Evolutionary conservation across 768 basidiomycete species (phyloP), one percentile per base, ranked within the genome.

Genomic region (Boletus tomentosulus): DNA sequence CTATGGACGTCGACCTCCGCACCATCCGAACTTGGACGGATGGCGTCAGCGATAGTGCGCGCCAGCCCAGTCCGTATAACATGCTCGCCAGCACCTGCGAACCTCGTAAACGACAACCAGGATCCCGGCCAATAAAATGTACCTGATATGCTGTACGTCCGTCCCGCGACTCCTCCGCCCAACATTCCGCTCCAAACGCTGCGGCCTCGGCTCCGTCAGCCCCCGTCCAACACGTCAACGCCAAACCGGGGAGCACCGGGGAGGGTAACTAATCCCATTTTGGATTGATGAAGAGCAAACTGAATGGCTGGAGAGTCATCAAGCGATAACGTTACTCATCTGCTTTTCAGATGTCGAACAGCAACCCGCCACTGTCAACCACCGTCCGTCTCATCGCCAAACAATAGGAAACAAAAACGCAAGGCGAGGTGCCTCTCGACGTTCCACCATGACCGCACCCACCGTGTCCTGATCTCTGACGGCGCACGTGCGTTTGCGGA

Each of bases 391-490:
- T 35, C 24, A 27, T 24, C 13, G 19, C 24, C n/a, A 15, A 4
- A 15, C 28, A 15, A n/a, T 8, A 24, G 13, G 6, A 28, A 35
- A 22, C 12, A 35, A 13, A 1, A 35, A 35, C 12, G 34, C 7
- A 9, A 16, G 25, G 35, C 66, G 50, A 84, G 61, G 15, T 75
- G 73, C 4, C 71, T 76, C 28, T 61, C 54, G 1, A 63, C 60
- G 57, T 78, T 75, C 68, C 78, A 82, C 13, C n/a, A 74, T 82
- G 34, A 89, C 75, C n/a, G 88, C 89, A 15, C 90, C 90, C 7
- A 92, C 90, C 0, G 90, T 92, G 65, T 92, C 90, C 72, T 91
- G 22, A 86, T 84, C 1, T 75, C 82, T 0, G 63, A 72, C 13
- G 89, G 89, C 11, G 89, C 89, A 3, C 66, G 60, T 19, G 64